phyloP scores from a whole-genome alignment of 805 yeast genomes.

The Barnettozyma populi region DNA sequence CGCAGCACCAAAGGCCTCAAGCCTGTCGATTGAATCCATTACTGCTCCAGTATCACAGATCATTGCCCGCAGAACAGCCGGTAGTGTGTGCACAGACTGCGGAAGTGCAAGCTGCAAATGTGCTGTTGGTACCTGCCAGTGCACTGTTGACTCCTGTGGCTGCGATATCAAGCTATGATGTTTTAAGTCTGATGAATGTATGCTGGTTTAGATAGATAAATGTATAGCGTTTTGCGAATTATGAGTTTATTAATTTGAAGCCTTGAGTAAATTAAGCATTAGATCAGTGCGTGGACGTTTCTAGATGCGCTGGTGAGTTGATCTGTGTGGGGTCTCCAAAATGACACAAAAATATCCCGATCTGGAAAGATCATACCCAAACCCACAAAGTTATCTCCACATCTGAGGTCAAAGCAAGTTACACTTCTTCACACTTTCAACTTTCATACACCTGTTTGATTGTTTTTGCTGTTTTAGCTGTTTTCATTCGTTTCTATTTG shows the following conservation, averaged over 20 bases:
- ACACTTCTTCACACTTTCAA: background rate
- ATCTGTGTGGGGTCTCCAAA: background rate
- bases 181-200: background rate
- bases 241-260: background rate
- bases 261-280: no score
- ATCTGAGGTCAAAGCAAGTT: background rate
- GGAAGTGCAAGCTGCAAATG: constrained; percentile 25
- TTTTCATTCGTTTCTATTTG: background rate
- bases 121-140: constrained; percentile 23
- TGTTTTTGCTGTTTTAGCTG: background rate
- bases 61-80: constrained; percentile 20
- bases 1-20: constrained; percentile 1
- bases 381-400: background rate
- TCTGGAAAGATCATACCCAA: background rate
- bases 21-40: background rate
- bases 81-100: constrained; percentile 20
- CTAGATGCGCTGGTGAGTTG: no score
- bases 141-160: constrained; percentile 19
- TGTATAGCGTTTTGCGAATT: background rate
- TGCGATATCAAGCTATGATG: constrained; percentile 22
- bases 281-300: no score
- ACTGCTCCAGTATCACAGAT: constrained; percentile 16
- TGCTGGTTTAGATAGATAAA: background rate
- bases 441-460: background rate
- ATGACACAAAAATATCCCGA: background rate